A percentile compares a stretch with the other conserved stretches of the same genome.
phyloP scores from a whole-genome alignment of 306 rosid genomes.

The Quercus wislizeni region DNA sequence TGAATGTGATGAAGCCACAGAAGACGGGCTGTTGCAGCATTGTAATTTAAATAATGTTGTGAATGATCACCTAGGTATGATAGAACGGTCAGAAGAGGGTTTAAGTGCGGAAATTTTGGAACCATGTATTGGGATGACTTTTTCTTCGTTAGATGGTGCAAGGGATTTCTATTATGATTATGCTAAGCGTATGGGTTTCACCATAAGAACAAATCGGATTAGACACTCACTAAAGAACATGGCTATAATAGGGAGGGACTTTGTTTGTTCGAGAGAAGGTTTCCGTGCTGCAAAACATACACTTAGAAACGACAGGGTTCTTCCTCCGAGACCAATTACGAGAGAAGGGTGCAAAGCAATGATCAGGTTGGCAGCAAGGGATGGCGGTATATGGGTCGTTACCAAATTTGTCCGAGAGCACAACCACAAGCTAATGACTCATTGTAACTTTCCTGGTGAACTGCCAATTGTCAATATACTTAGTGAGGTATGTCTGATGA shows the following conservation, averaged over 20 bases:
- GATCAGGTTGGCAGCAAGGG: constrained; percentile 24
- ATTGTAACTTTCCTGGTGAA: constrained; percentile 9
- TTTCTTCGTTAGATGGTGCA: constrained; percentile 17
- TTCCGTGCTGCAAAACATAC: constrained; percentile 22
- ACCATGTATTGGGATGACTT: constrained; percentile 16
- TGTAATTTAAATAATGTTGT: background rate
- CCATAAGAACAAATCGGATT: constrained; percentile 22
- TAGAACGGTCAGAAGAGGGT: background rate
- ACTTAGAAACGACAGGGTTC: constrained; percentile 21
- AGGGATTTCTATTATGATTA: constrained; percentile 26
- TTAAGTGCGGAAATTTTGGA: background rate
- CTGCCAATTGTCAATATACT: constrained; percentile 21
- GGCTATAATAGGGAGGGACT: constrained; percentile 23
- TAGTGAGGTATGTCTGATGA: constrained; percentile 15
- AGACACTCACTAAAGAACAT: constrained; percentile 22
- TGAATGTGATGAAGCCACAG: constrained; percentile 5
- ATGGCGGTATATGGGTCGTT: constrained; percentile 16
- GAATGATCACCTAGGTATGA: constrained; percentile 5
- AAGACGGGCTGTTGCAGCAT: constrained; percentile 1
- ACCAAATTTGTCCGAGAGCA: constrained; percentile 19
- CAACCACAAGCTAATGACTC: constrained; percentile 21
- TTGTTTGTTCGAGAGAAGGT: constrained; percentile 24
- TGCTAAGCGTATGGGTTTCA: constrained; percentile 20
- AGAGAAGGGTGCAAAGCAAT: constrained; percentile 28
- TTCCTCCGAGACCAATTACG: constrained; percentile 19